Evolutionary conservation across 169 alveolate species (phyloP), one percentile per base, ranked within the genome.

Genomic region (Eimeria maxima): DNA sequence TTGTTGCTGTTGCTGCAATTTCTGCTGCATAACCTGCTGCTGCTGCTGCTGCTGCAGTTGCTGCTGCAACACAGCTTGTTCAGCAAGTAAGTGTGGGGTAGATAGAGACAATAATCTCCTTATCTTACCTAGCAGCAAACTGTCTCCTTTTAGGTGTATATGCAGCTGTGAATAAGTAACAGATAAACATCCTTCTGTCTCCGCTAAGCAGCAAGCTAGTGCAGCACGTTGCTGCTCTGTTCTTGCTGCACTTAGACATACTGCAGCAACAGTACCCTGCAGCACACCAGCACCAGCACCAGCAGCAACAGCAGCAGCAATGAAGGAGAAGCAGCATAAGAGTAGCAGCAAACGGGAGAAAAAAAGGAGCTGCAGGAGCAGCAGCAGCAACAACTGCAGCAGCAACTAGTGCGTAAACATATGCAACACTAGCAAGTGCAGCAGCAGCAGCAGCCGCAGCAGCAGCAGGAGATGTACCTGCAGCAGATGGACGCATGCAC

Each of bases 1-100:
- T n/a, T 10, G 63, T 63, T 76, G 87, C 87, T 76, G 87, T 14
- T 76, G 87, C 87, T 76, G 87, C 63, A n/a, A n/a, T n/a, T n/a
- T n/a, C n/a, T n/a, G n/a, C n/a, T n/a, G n/a, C n/a, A n/a, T n/a
- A n/a, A n/a, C n/a, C 57, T 50, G 60, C 3, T 53, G 60, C 3
- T 11, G 60, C 16, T 53, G 60, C 16, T 53, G 60, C 60, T 53
- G 60, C 60, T 53, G 60, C 57, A 29, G 87, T 60, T 76, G 87
- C 60, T 76, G 87, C 57, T 33, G 87, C 87, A 76, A 63, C 87
- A 76, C 33, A 7, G 87, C 87, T 18, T 38, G 57, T 29, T 76
- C 87, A 20, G 55, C 8, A 4, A 76, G 60, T n/a, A 76, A 60
- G 60, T 76, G 87, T 27, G 87, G 87, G 87, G 87, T 76, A 10